phyloP scores from a whole-genome alignment of 176 grass and related monocot genomes.

The Ananas comosus region DNA sequence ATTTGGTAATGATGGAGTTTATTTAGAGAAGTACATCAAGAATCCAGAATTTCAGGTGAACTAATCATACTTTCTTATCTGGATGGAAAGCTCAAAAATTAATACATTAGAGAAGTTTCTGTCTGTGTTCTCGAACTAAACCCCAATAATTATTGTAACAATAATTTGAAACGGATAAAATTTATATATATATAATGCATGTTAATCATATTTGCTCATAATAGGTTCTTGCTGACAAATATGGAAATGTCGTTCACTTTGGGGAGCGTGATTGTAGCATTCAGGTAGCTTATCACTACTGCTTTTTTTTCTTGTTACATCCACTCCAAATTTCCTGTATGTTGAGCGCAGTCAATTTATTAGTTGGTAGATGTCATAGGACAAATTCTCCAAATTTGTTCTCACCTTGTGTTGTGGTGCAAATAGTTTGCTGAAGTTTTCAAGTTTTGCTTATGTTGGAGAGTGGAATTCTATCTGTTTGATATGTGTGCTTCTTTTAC shows the following conservation, averaged over 20 bases:
- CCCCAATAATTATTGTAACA: too few relatives aligned
- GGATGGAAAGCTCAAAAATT: too few relatives aligned
- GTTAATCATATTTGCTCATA: not conserved
- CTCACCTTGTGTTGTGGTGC: too few relatives aligned
- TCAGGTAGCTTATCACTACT: conserved; percentile 20
- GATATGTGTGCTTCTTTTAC: too few relatives aligned
- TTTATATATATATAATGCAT: too few relatives aligned
- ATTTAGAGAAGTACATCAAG: conserved; percentile 47
- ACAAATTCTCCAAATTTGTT: not conserved
- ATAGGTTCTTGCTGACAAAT: conserved; percentile 44
- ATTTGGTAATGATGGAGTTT: conserved; percentile 59
- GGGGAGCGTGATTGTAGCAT: conserved; percentile 54
- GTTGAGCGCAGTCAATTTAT: not conserved
- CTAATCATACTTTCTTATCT: too few relatives aligned
- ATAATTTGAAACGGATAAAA: too few relatives aligned
- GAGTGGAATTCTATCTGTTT: too few relatives aligned
- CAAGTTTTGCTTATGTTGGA: too few relatives aligned
- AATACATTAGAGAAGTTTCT: not conserved
- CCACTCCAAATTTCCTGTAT: not conserved
- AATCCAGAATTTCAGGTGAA: conserved; percentile 53
- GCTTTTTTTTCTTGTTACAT: not conserved
- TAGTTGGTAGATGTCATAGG: not conserved
- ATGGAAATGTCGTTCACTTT: conserved; percentile 45
- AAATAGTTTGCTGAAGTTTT: too few relatives aligned
- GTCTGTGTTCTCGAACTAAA: not conserved